These are phyloP conservation scores for Pezicula radicicola DNA, from an alignment of 2,329 filamentous ascomycete genomes.

Conservation along the genomic window DNA sequence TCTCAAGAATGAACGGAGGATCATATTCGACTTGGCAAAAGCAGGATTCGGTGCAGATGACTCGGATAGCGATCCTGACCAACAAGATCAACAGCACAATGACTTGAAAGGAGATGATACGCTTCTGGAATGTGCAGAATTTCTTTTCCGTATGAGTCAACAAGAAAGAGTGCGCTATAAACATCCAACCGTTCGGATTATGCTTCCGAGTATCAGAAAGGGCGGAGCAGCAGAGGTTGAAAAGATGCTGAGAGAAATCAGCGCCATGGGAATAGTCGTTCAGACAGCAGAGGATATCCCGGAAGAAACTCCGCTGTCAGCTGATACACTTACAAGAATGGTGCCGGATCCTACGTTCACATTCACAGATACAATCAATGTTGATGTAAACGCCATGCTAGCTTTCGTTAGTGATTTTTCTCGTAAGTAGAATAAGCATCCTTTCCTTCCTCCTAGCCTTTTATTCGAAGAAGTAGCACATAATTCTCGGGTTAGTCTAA, in stretches of 20 bases:
- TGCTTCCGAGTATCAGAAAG: constrained; percentile 57
- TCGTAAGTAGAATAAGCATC: constrained; percentile 16
- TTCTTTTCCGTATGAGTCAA: constrained; percentile 54
- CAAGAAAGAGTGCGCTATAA: constrained; percentile 55
- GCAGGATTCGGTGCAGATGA: constrained; percentile 54
- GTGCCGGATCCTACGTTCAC: constrained; percentile 33
- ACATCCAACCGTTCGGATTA: constrained; percentile 55
- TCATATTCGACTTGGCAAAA: constrained; percentile 68
- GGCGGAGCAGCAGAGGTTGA: constrained; percentile 50
- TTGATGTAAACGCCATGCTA: constrained; percentile 64
- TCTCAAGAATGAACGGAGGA: constrained; percentile 58
- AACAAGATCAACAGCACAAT: constrained; percentile 31
- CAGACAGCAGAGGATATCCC: constrained; percentile 24
- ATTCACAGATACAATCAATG: constrained; percentile 44
- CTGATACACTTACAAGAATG: constrained; percentile 26
- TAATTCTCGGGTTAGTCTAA: no score
- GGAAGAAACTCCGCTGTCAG: constrained; percentile 10
- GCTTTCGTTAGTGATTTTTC: constrained; percentile 64
- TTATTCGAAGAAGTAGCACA: no score
- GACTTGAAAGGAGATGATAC: constrained; percentile 46
- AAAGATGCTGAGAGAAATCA: constrained; percentile 51
- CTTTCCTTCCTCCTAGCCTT: no score
- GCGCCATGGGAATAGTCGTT: constrained; percentile 38
- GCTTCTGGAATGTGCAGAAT: constrained; percentile 56
- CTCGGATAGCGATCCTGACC: constrained; percentile 37